A percentile compares a stretch with the other conserved stretches of the same genome.
Evolutionary conservation across 2,329 filamentous ascomycete genomes (phyloP).

Genomic region (Thielaviopsis populi): DNA sequence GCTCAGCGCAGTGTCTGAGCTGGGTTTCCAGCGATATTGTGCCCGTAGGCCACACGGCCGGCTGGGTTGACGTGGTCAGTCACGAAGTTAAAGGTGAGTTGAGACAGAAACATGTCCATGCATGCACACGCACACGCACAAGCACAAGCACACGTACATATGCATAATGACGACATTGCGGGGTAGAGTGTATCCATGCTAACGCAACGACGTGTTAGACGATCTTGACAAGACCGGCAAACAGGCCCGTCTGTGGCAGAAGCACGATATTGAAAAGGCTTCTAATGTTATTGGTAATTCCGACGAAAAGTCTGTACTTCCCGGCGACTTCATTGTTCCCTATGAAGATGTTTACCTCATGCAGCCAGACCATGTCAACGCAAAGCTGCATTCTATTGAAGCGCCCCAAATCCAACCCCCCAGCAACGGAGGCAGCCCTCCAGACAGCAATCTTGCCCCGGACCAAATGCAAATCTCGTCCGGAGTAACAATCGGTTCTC

Average conservation of each 20-base stretch:
- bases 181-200: neutral
- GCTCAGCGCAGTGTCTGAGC: constrained; percentile 50
- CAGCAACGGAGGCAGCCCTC: neutral
- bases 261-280: constrained; percentile 42
- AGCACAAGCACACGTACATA: neutral
- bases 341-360: constrained; percentile 39
- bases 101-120: neutral
- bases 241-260: constrained; percentile 47
- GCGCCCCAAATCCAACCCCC: constrained; percentile 23
- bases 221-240: constrained; percentile 36
- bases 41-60: constrained; percentile 36
- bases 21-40: constrained; percentile 49
- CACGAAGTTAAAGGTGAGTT: constrained; percentile 37
- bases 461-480: constrained; percentile 11
- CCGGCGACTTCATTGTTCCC: constrained; percentile 48
- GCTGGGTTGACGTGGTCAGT: constrained; percentile 45
- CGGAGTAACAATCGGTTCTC: constrained; percentile 20
- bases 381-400: constrained; percentile 37
- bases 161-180: neutral
- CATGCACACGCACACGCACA: neutral
- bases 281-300: constrained; percentile 45
- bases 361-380: constrained; percentile 32
- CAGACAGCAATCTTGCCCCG: neutral
- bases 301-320: constrained; percentile 38
- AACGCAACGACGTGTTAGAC: constrained; percentile 24